These are phyloP conservation scores for Flaveria brownii DNA, from an alignment of 129 eudicot genomes.

Conservation along the genomic window DNA sequence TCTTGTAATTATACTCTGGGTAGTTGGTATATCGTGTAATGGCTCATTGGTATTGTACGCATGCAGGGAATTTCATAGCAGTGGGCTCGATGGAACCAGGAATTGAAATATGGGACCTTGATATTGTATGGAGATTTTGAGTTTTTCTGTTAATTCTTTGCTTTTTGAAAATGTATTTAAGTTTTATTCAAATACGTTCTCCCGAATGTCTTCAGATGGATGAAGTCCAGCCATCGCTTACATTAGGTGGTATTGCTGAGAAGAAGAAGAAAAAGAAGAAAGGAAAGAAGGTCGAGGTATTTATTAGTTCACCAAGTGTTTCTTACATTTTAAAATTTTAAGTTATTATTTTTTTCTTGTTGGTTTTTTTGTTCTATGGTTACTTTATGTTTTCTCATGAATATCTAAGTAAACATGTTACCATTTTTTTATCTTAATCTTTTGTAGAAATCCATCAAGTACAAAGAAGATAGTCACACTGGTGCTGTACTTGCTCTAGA, in stretches of 20 bases:
- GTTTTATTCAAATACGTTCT: background rate
- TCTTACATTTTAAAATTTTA: background rate
- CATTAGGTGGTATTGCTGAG: slow-evolving; percentile 76
- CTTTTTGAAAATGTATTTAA: background rate
- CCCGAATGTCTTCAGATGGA: slow-evolving; percentile 55
- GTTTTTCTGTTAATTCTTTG: background rate
- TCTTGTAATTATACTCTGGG: background rate
- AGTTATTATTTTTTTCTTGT: background rate
- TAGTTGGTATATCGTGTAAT: background rate
- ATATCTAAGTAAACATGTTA: background rate
- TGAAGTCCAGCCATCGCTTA: slow-evolving; percentile 75
- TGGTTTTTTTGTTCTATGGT: background rate
- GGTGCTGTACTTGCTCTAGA: slow-evolving; percentile 86
- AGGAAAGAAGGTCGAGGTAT: slow-evolving; percentile 51
- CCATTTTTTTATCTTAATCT: background rate
- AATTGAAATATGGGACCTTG: slow-evolving; percentile 91
- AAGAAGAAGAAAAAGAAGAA: slow-evolving; percentile 68
- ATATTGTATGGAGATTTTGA: slow-evolving; percentile 48
- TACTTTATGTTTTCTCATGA: background rate
- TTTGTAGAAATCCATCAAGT: slow-evolving; percentile 71
- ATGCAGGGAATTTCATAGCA: slow-evolving; percentile 68
- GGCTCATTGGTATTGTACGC: slow-evolving; percentile 12
- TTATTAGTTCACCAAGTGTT: background rate
- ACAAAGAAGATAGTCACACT: slow-evolving; percentile 87
- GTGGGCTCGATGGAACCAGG: slow-evolving; percentile 87